A percentile compares a stretch with the other conserved stretches of the same genome.
These are phyloP conservation scores for Solanum bulbocastanum DNA, from an alignment of 257 asterid species.

Conservation along the genomic window DNA sequence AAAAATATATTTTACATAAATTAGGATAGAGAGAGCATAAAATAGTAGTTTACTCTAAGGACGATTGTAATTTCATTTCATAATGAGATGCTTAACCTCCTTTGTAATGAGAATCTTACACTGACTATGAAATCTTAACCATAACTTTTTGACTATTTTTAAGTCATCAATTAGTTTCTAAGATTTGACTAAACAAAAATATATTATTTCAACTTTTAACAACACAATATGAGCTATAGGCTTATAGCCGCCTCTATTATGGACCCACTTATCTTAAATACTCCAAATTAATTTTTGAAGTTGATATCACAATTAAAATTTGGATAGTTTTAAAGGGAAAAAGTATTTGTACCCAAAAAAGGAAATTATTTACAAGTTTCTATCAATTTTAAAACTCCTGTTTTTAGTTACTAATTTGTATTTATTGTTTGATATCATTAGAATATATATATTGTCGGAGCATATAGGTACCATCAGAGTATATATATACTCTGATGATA, in stretches of 20 bases:
- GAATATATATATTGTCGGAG: fast-evolving
- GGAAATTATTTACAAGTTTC: too few relatives aligned
- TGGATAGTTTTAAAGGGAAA: too few relatives aligned
- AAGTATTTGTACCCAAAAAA: too few relatives aligned
- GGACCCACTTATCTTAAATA: background rate
- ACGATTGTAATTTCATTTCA: too few relatives aligned
- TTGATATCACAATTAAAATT: too few relatives aligned
- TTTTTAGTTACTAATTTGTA: too few relatives aligned
- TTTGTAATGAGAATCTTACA: background rate
- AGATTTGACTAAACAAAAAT: background rate
- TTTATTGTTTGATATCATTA: too few relatives aligned
- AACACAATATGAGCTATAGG: background rate
- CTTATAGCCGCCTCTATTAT: background rate
- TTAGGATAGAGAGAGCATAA: too few relatives aligned
- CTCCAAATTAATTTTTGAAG: background rate
- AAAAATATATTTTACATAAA: too few relatives aligned
- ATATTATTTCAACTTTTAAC: background rate
- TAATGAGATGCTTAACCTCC: background rate
- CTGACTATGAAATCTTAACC: background rate
- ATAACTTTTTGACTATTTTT: background rate
- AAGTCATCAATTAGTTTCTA: background rate
- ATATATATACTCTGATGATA: too few relatives aligned
- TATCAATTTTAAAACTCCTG: too few relatives aligned
- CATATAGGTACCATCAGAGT: fast-evolving
- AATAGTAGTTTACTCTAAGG: background rate